Base-by-base conservation (phyloP, 805 yeast species). In the Ogataea populi-albae region DNA sequence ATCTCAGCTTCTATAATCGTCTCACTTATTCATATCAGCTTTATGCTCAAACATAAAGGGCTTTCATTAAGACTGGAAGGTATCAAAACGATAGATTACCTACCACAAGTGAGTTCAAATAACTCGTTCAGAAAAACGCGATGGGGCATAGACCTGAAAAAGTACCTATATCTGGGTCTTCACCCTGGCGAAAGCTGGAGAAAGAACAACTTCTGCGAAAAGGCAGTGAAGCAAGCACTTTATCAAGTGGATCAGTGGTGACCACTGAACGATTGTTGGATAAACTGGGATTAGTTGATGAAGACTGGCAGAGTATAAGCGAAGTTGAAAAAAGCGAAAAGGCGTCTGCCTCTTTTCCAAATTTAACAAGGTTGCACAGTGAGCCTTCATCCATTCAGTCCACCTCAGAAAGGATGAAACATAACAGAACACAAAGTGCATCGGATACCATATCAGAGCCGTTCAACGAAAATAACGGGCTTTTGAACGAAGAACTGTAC, bases 211-310 rank as follows among this genome's bases (percentile, higher is more conserved):
- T 25, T 10, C 30, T 26, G n/a, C 18, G 39, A 10, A 31, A 31
- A 23, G 5, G 16, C 17, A 40, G 49, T 25, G 33, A 48, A 26
- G 32, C 41, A 28, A 55, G 61, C 35, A 30, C 51, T 27, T 29
- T 43, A 0, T 56, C 61, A 2, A 35, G 38, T 3, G 61, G 54
- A n/a, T 51, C 59, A 1, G 42, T 45, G 1, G 41, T 54, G 2
- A 55, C 62, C 2, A 55, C 60, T 3, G 64, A 61, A 1, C 40
- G 66, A 34, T 41, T 62, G 6, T 40, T 62, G 14, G 66, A 60
- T 26, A 59, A 52, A 30, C 32, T 62, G 12, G 55, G 54, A 15
- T 42, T 62, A 10, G 49, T 55, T 12, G 66, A 62, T 17, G 59
- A 51, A 8, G 64, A 58, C 12, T 48, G 50, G 52, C 43, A 43